These are phyloP conservation scores for Pseudozyma hubeiensis DNA, from an alignment of 1,284 basidiomycete species.

Conservation along the genomic window DNA sequence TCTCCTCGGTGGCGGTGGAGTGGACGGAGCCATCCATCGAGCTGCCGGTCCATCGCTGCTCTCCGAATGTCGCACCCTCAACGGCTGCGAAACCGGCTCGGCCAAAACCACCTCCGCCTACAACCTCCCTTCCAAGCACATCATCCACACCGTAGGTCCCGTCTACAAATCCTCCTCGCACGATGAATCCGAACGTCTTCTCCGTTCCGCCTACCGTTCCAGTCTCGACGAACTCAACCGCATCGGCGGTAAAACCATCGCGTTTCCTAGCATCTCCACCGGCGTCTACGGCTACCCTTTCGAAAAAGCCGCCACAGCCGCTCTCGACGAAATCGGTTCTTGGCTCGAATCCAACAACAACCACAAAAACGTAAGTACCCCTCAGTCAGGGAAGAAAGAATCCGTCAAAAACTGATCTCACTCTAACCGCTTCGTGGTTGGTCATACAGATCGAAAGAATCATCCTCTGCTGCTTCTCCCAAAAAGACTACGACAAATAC, in stretches of 20 bases:
- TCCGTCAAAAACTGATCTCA: too few species aligned
- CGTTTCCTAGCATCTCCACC: constrained; percentile 65
- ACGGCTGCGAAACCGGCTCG: constrained; percentile 82
- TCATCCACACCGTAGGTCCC: constrained; percentile 93
- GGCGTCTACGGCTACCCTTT: constrained; percentile 67
- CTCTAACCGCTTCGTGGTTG: background rate
- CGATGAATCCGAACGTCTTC: constrained; percentile 50
- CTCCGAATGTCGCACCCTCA: constrained; percentile 75
- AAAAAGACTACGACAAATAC: constrained; percentile 46
- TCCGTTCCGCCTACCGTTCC: constrained; percentile 69
- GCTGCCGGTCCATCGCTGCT: constrained; percentile 82
- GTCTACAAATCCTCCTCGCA: constrained; percentile 72
- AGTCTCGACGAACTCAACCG: constrained; percentile 48
- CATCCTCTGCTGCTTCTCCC: constrained; percentile 60
- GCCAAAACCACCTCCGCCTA: constrained; percentile 79
- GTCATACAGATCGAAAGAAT: constrained; percentile 44
- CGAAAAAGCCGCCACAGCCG: constrained; percentile 47
- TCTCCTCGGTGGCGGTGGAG: constrained; percentile 69
- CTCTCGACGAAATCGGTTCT: constrained; percentile 47
- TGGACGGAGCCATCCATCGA: constrained; percentile 86
- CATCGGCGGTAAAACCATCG: constrained; percentile 35
- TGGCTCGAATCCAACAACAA: constrained; percentile 44
- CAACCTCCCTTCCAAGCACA: constrained; percentile 73
- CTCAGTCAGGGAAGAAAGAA: background rate
- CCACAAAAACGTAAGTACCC: constrained; percentile 23